Conservation (phyloP, 2,329 filamentous ascomycete species). For the Lomentospora prolificans region DNA sequence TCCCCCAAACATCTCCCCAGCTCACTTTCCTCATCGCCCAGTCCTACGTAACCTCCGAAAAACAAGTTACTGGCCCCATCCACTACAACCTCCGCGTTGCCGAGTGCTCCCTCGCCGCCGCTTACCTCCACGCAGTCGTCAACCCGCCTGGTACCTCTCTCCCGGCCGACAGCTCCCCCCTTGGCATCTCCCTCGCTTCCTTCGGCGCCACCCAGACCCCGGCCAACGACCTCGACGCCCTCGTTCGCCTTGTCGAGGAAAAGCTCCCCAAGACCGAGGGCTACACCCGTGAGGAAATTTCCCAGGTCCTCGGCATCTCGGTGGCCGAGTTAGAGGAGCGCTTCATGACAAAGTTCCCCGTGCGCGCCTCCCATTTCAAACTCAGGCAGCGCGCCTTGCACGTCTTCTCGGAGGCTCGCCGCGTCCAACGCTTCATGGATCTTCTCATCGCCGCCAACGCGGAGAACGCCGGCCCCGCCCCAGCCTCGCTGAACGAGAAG, state of each 20-base stretch:
- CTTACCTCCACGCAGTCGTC: conserved; percentile 49
- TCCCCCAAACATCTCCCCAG: conserved; percentile 73
- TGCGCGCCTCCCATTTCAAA: conserved; percentile 79
- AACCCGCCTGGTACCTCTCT: conserved; percentile 50
- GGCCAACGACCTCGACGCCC: conserved; percentile 29
- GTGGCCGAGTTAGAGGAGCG: conserved; percentile 62
- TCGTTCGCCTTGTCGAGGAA: conserved; percentile 32
- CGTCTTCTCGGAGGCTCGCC: conserved; percentile 80
- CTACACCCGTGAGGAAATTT: conserved; percentile 82
- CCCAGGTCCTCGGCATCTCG: conserved; percentile 57
- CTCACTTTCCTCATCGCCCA: conserved; percentile 90
- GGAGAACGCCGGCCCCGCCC: conserved; percentile 23
- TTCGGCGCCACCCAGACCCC: conserved; percentile 75
- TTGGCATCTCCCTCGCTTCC: conserved; percentile 73
- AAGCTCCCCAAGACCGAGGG: conserved; percentile 71
- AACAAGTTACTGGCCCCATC: conserved; percentile 84
- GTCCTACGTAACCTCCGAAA: conserved; percentile 88
- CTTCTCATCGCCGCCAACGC: conserved; percentile 44
- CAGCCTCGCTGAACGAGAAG: conserved; percentile 56
- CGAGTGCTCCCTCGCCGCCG: conserved; percentile 83
- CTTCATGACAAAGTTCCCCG: conserved; percentile 82
- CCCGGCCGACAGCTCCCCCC: conserved; percentile 67
- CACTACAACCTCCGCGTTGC: conserved; percentile 97
- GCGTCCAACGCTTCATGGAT: conserved; percentile 74
- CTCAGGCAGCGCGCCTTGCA: conserved; percentile 81